Evolutionary conservation across 2,329 filamentous ascomycete species (phyloP).

Genomic region (Apiospora rasikravindrae): DNA sequence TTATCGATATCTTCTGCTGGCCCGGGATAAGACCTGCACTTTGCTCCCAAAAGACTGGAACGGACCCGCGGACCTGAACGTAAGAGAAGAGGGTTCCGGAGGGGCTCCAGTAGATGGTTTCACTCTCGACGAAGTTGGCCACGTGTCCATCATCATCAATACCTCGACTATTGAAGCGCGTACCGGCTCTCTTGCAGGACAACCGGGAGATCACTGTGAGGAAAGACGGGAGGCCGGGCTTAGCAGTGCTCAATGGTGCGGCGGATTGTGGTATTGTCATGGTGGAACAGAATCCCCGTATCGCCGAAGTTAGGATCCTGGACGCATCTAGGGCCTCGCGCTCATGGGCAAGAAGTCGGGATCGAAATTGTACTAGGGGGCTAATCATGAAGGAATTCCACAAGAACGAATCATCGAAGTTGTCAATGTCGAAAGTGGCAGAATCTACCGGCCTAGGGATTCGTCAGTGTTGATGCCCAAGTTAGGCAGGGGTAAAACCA

Average conservation of each 20-base stretch:
- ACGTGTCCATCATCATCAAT: constrained; percentile 98
- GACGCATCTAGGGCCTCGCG: constrained; percentile 83
- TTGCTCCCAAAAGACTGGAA: constrained; percentile 98
- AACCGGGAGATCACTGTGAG: constrained; percentile 90
- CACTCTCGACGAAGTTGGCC: constrained; percentile 98
- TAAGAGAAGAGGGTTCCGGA: constrained; percentile 86
- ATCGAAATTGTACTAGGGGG: constrained; percentile 87
- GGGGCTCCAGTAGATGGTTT: constrained; percentile 89
- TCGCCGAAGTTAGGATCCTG: constrained; percentile 88
- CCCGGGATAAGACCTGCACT: constrained; percentile 84
- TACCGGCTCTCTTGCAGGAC: constrained; percentile 89
- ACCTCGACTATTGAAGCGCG: constrained; percentile 93
- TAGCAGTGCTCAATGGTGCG: constrained; percentile 70
- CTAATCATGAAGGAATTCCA: constrained; percentile 99
- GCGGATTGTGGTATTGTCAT: constrained; percentile 80
- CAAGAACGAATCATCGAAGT: constrained; percentile 87
- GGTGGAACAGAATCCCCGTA: constrained; percentile 88
- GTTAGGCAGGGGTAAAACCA: neutral
- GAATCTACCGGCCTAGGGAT: constrained; percentile 70
- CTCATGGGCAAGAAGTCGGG: constrained; percentile 76
- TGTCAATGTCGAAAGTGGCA: constrained; percentile 85
- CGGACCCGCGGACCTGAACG: constrained; percentile 87
- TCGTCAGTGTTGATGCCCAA: constrained; percentile 25
- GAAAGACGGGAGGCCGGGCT: constrained; percentile 77
- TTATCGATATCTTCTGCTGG: constrained; percentile 93